These are phyloP conservation scores for Phytopythium kandeliae DNA, from an alignment of 352 stramenopile genomes.

Conservation along the genomic window DNA sequence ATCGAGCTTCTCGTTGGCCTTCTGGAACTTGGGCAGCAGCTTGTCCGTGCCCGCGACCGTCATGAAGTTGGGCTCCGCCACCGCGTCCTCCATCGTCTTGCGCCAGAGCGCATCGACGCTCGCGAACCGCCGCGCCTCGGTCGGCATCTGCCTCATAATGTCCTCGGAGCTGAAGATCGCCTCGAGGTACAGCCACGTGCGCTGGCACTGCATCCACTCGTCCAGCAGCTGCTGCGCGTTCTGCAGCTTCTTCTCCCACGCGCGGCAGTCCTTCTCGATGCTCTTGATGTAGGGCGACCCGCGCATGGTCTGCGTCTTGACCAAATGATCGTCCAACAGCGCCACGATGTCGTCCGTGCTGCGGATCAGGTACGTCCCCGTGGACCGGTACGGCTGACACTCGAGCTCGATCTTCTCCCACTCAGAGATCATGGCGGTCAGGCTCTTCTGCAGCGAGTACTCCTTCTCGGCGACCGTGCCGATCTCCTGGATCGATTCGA, in stretches of 20 bases:
- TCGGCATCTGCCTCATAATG: constrained; percentile 95
- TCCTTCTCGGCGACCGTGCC: constrained; percentile 94
- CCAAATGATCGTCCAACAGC: constrained; percentile 91
- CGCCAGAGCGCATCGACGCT: constrained; percentile 87
- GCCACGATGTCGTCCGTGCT: constrained; percentile 89
- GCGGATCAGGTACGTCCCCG: constrained; percentile 86
- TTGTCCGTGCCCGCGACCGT: constrained; percentile 87
- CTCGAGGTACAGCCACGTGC: constrained; percentile 95
- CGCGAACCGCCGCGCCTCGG: constrained; percentile 85
- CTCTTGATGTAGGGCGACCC: constrained; percentile 93
- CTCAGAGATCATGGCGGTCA: constrained; percentile 93
- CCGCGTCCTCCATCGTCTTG: constrained; percentile 91
- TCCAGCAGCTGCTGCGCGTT: constrained; percentile 90
- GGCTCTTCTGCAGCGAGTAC: constrained; percentile 90
- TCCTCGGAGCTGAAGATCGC: constrained; percentile 95
- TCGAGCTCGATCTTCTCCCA: constrained; percentile 94
- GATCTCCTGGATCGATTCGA: constrained; percentile 89
- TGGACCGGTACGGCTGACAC: constrained; percentile 90
- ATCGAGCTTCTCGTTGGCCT: constrained; percentile 92
- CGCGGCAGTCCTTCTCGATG: constrained; percentile 89
- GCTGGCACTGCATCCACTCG: constrained; percentile 92
- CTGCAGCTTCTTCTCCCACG: constrained; percentile 88
- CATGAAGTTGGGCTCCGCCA: constrained; percentile 88
- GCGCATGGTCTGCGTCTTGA: constrained; percentile 95
- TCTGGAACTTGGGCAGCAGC: constrained; percentile 89